Percentiles rank a stretch among this genome's conserved stretches.
phyloP scores from a whole-genome alignment of 371 early-diverging fungal species.

The Circinella minor region DNA sequence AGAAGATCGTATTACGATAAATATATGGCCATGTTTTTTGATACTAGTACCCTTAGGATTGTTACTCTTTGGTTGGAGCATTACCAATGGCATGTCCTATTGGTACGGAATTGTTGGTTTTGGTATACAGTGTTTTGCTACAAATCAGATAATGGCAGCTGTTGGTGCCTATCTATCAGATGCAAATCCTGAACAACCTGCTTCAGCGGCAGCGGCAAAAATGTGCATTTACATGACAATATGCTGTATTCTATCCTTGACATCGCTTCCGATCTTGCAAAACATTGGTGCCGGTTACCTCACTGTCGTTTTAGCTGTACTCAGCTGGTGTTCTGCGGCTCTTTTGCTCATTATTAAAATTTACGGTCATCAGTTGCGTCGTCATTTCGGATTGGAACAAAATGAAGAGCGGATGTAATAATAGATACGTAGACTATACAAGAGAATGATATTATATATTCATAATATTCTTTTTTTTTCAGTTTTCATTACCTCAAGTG shows the following conservation, averaged over 20 bases:
- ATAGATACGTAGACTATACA: too few relatives aligned
- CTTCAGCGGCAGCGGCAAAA: conserved; percentile 50
- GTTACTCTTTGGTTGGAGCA: conserved; percentile 54
- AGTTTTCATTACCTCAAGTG: too few relatives aligned
- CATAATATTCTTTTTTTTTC: too few relatives aligned
- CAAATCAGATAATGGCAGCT: conserved; percentile 32
- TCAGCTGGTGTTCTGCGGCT: conserved; percentile 16
- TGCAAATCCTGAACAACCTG: conserved; percentile 45
- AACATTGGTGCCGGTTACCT: conserved; percentile 32
- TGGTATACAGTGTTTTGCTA: conserved; percentile 39
- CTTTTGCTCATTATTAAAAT: conserved; percentile 20
- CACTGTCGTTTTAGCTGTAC: conserved; percentile 27
- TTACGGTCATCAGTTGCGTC: conserved; percentile 22
- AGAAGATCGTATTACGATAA: conserved; percentile 31
- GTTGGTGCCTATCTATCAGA: conserved; percentile 50
- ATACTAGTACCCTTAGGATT: conserved; percentile 47
- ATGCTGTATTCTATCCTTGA: conserved; percentile 41
- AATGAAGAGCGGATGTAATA: not conserved
- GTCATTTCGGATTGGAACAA: conserved; percentile 22
- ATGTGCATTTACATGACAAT: conserved; percentile 47
- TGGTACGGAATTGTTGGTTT: conserved; percentile 49
- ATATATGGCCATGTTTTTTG: conserved; percentile 39
- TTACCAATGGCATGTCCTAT: conserved; percentile 34
- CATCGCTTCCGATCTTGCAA: conserved; percentile 27
- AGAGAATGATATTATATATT: too few relatives aligned